phyloP scores from a whole-genome alignment of 179 eudicot species.

The Vitellaria paradoxa region DNA sequence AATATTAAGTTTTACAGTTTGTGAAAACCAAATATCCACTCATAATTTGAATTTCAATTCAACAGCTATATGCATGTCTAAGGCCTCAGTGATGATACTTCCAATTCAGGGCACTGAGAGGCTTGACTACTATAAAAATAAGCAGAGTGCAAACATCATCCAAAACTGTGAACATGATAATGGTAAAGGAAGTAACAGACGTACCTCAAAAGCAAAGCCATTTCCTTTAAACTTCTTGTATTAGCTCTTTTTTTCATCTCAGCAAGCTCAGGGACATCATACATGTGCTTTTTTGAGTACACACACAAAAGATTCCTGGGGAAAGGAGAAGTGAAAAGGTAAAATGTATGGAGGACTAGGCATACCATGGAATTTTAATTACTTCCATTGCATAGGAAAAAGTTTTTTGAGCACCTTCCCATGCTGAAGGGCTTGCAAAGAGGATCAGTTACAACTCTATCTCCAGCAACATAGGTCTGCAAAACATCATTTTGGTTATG shows the following conservation, averaged over 20 bases:
- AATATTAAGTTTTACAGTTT: too few relatives aligned
- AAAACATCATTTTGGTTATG: constrained; percentile 24
- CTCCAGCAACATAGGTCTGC: constrained; percentile 95
- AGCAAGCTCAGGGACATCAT: constrained; percentile 83
- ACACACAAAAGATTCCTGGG: constrained; percentile 93
- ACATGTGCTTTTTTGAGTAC: constrained; percentile 94
- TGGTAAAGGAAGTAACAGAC: neutral
- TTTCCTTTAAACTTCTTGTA: constrained; percentile 92
- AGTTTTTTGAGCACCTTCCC: constrained; percentile 74
- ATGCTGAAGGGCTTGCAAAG: constrained; percentile 99
- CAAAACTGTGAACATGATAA: neutral
- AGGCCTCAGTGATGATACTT: neutral
- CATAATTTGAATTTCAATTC: too few relatives aligned
- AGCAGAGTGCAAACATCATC: neutral
- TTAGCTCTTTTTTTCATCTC: constrained; percentile 90
- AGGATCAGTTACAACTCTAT: constrained; percentile 94
- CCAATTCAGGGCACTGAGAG: neutral
- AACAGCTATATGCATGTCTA: too few relatives aligned
- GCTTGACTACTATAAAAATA: neutral
- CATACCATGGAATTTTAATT: neutral
- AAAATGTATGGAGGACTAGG: constrained; percentile 7
- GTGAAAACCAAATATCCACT: too few relatives aligned
- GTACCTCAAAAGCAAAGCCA: constrained; percentile 92
- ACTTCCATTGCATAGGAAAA: neutral
- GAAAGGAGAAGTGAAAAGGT: constrained; percentile 16